Percentiles rank a stretch among this genome's conserved stretches.
Conservation (phyloP, 495 filamentous ascomycete species). For the Sordaria brevicollis region DNA sequence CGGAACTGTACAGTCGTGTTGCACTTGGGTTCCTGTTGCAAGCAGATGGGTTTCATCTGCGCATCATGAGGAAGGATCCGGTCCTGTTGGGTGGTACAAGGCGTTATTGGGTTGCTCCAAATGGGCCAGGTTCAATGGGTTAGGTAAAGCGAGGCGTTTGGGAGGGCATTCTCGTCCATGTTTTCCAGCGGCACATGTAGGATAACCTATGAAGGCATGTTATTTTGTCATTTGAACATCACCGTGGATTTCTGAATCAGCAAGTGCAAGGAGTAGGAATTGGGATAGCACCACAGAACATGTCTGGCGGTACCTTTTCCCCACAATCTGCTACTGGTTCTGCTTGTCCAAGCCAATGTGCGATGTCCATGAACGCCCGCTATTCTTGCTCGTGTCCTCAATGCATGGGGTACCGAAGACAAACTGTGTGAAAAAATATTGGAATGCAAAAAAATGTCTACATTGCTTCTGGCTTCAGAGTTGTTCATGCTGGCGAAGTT, state of each 20-base stretch:
- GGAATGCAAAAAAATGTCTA: too few species aligned
- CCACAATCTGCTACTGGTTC: not conserved
- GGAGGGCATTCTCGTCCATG: not conserved
- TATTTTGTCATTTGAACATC: not conserved
- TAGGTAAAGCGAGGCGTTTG: not conserved
- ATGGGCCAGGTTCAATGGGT: not conserved
- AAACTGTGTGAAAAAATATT: not conserved
- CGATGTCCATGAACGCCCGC: not conserved
- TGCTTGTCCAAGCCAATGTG: not conserved
- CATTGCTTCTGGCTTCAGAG: not conserved
- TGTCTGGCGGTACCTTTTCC: not conserved
- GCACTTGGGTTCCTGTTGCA: not conserved
- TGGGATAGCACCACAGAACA: not conserved
- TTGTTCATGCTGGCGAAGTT: not conserved
- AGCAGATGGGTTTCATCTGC: not conserved
- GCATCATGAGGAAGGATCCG: not conserved
- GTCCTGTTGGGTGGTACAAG: constrained; percentile 2
- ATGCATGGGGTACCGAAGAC: not conserved
- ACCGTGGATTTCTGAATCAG: not conserved
- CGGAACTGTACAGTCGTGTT: not conserved
- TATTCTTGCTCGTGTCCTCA: not conserved
- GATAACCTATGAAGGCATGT: not conserved
- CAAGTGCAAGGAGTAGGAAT: not conserved
- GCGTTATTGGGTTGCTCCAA: not conserved
- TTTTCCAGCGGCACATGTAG: not conserved